Conservation (phyloP, 2,329 filamentous ascomycete genomes). For the Dothistroma pini region DNA sequence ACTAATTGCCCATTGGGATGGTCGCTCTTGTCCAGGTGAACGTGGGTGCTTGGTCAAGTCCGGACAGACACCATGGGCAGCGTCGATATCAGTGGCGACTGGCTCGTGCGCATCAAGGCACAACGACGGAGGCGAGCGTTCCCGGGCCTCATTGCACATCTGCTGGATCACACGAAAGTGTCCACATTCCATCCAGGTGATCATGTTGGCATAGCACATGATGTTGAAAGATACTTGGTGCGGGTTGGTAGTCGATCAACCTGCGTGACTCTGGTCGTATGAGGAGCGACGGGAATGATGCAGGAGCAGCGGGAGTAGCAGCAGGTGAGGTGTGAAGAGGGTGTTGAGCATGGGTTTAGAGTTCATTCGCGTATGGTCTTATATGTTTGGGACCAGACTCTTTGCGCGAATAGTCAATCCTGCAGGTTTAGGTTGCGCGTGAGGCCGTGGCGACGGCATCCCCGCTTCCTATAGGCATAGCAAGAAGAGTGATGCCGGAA, state of each 20-base stretch:
- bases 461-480: not conserved
- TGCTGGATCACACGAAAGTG: constrained; percentile 17
- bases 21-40: not conserved
- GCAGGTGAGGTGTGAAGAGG: not conserved
- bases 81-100: constrained; percentile 17
- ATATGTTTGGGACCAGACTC: not conserved
- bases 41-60: constrained; percentile 12
- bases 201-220: constrained; percentile 21
- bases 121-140: constrained; percentile 7
- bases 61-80: constrained; percentile 13
- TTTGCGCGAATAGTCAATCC: not conserved
- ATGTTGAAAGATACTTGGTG: not conserved
- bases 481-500: not conserved
- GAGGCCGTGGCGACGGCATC: not conserved
- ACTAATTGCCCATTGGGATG: not conserved
- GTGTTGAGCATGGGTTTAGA: not conserved
- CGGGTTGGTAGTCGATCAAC: not conserved
- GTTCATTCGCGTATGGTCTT: not conserved
- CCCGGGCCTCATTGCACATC: constrained; percentile 14
- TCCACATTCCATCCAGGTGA: constrained; percentile 19
- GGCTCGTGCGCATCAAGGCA: constrained; percentile 19
- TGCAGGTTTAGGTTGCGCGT: not conserved
- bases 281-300: not conserved
- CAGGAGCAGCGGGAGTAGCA: not conserved
- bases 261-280: not conserved